Evolutionary conservation across 2,329 filamentous ascomycete species (phyloP).

Genomic region (Lojkania enalia): DNA sequence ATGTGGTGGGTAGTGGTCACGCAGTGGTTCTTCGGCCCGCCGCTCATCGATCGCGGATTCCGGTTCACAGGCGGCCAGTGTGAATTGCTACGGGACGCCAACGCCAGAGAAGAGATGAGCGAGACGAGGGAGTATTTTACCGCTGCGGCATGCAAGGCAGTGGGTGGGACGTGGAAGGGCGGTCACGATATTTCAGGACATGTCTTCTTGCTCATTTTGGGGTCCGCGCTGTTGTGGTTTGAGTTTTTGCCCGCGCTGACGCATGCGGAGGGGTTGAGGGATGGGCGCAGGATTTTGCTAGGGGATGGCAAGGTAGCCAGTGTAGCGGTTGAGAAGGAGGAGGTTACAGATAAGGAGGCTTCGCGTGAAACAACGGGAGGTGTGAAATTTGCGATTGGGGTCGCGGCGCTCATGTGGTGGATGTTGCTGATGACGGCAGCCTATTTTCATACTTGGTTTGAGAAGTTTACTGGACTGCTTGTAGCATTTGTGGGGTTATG

Average conservation of each 20-base stretch:
- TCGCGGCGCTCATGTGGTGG: slow-evolving; percentile 79
- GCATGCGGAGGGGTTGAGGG: slow-evolving; percentile 51
- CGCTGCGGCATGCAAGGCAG: slow-evolving; percentile 77
- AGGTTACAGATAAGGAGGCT: slow-evolving; percentile 45
- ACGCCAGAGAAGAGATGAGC: slow-evolving; percentile 51
- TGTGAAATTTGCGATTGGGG: slow-evolving; percentile 57
- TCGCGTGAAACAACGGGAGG: slow-evolving; percentile 50
- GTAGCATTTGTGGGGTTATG: slow-evolving; percentile 53
- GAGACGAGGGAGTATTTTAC: slow-evolving; percentile 62
- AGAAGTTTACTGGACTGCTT: slow-evolving; percentile 69
- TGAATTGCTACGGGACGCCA: slow-evolving; percentile 59
- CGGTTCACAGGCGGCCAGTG: slow-evolving; percentile 86
- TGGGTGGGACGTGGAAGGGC: slow-evolving; percentile 84
- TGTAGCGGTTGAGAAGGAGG: slow-evolving; percentile 47
- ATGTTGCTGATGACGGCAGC: slow-evolving; percentile 99
- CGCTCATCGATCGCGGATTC: slow-evolving; percentile 88
- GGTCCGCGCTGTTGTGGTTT: slow-evolving; percentile 78
- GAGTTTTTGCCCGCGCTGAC: slow-evolving; percentile 71
- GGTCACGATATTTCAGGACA: slow-evolving; percentile 96
- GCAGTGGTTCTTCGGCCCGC: slow-evolving; percentile 94
- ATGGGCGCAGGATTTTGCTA: slow-evolving; percentile 69
- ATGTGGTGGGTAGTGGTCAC: slow-evolving; percentile 82
- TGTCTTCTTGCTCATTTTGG: slow-evolving; percentile 87
- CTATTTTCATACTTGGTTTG: slow-evolving; percentile 98
- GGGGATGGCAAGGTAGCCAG: slow-evolving; percentile 63